Base-by-base conservation (phyloP, 2,329 filamentous ascomycete genomes). In the Alternaria burnsii region DNA sequence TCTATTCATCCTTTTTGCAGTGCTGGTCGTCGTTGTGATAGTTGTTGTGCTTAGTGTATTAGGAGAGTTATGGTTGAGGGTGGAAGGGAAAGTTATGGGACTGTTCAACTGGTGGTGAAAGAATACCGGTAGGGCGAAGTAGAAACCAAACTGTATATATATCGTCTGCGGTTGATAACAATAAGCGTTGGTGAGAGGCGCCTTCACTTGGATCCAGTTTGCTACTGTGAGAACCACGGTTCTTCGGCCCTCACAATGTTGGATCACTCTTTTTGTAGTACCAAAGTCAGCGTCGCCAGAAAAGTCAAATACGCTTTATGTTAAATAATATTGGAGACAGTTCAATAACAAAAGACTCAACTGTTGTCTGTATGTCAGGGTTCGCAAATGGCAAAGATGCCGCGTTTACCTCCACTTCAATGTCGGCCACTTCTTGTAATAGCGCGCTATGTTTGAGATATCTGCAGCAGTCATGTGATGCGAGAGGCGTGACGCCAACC, bases 221-320 rank as follows among this genome's bases (percentile, higher is more conserved):
- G 46, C 46, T 48, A 48, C n/a, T 36, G 46, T 12, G 30, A 48
- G 30, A 36, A 10, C 30, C 30, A 48, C 46, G 30, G 46, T 48
- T 22, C 20, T 43, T 16, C 12, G 8, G 12, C 30, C 18, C 30
- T 36, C 30, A 18, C 30, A 36, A 48, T 16, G 18, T 48, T 48
- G 20, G 10, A 18, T 22, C 16, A 12, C 30, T 32, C 18, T 24
- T 20, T 3, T 48, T 1, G 12, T 9, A 12, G 12, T 32, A 36
- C 46, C 46, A 48, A 9, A 16, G 2, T 10, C 30, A 16, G 30
- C 46, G 9, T 10, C 18, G 20, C 16, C 18, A 20, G 32, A 16
- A 36, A 32, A 4, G 4, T 10, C 30, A 10, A 34, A 36, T 1
- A 1, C 8, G 30, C 46, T 16, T 1, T 7, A 14, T 36, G n/a